A percentile compares a stretch with the other conserved stretches of the same genome.
Evolutionary conservation across 306 rosid species (phyloP).

Genomic region (Benincasa hispida): DNA sequence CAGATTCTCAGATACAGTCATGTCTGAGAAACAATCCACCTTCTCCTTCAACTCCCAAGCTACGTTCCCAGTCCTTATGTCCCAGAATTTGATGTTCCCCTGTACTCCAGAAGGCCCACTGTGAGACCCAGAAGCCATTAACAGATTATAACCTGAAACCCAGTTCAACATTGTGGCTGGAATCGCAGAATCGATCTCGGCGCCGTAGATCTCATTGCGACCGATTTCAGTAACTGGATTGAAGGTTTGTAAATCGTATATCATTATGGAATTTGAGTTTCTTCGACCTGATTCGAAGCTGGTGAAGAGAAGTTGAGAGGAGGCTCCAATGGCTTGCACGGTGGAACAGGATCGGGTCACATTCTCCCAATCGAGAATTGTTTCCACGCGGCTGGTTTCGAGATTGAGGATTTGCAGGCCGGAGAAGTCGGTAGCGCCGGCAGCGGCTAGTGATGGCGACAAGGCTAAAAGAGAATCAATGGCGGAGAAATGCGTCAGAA

Average conservation of each 20-base stretch:
- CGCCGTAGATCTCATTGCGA: constrained; percentile 75
- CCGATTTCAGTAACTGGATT: constrained; percentile 36
- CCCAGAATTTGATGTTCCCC: constrained; percentile 77
- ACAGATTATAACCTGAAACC: constrained; percentile 36
- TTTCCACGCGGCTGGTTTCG: constrained; percentile 28
- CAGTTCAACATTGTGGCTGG: constrained; percentile 80
- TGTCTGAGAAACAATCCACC: constrained; percentile 71
- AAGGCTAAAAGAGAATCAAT: constrained; percentile 75
- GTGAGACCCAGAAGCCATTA: constrained; percentile 91
- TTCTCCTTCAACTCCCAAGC: constrained; percentile 69
- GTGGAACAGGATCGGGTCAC: constrained; percentile 74
- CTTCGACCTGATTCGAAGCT: constrained; percentile 81
- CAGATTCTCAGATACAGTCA: constrained; percentile 49
- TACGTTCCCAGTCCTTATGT: constrained; percentile 42
- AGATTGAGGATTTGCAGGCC: constrained; percentile 76
- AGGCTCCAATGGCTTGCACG: constrained; percentile 75
- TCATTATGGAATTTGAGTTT: constrained; percentile 72
- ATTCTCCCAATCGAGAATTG: constrained; percentile 69
- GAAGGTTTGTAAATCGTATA: constrained; percentile 47
- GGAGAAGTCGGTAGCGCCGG: constrained; percentile 88
- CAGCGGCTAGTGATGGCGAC: constrained; percentile 52
- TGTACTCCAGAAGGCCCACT: constrained; percentile 83
- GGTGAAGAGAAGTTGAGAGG: constrained; percentile 41
- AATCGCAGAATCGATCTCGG: constrained; percentile 65
- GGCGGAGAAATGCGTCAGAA: constrained; percentile 68